Percentiles rank a stretch among this genome's conserved stretches.
These are phyloP conservation scores for Avicennia marina DNA, from an alignment of 257 asterid species.

Conservation along the genomic window DNA sequence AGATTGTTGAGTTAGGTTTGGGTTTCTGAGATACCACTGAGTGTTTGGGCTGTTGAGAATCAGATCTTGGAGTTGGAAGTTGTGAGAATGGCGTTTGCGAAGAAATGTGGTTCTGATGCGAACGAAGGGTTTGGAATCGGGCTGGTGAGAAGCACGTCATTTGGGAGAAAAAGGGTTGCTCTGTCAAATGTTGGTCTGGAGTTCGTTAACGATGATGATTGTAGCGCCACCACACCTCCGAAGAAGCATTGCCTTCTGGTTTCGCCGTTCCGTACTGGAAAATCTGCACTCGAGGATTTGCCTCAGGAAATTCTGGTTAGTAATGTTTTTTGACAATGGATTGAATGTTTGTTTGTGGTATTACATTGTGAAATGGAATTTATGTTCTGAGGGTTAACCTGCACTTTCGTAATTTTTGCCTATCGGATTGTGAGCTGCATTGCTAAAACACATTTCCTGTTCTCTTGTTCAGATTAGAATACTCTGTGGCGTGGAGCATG, in stretches of 20 bases:
- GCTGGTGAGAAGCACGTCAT: conserved; percentile 41
- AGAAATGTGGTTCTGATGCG: too few relatives aligned
- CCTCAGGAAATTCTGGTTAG: conserved; percentile 67
- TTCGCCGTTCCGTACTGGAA: conserved; percentile 6
- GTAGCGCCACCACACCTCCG: conserved; percentile 7
- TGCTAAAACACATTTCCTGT: too few relatives aligned
- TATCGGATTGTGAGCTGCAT: not conserved
- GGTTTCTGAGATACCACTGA: too few relatives aligned
- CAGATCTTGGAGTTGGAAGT: too few relatives aligned
- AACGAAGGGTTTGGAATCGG: conserved; percentile 1
- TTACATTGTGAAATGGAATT: too few relatives aligned
- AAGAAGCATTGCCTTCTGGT: conserved; percentile 33
- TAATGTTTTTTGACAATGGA: too few relatives aligned
- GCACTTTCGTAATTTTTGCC: not conserved
- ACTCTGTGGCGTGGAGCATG: conserved; percentile 81
- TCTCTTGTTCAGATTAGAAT: conserved; percentile 49
- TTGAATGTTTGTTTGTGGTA: too few relatives aligned
- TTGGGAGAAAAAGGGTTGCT: conserved; percentile 58
- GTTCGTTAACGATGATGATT: conserved; percentile 13
- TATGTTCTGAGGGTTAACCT: too few relatives aligned
- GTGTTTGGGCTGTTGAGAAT: too few relatives aligned
- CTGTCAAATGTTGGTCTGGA: conserved; percentile 6
- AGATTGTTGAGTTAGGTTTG: too few relatives aligned
- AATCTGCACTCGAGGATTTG: conserved; percentile 46
- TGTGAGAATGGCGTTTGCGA: too few relatives aligned